These are phyloP conservation scores for Vitis rupestris DNA, from an alignment of 164 flowering plant genomes.

Conservation along the genomic window DNA sequence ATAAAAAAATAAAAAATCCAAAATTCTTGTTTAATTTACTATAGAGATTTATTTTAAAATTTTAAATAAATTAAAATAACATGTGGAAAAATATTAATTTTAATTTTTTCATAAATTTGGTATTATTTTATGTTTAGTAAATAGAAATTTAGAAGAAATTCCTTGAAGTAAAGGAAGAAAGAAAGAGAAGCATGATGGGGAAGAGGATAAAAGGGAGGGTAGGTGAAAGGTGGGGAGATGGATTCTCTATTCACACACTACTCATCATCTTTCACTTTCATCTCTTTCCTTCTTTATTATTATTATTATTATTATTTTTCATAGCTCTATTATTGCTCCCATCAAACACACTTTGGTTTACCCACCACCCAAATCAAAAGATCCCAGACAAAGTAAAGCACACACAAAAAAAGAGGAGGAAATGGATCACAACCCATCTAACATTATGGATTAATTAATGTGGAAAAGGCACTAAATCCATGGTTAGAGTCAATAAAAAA, in stretches of 20 bases:
- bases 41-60: no score
- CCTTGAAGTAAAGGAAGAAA: no score
- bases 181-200: conserved; percentile 1
- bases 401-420: neutral
- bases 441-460: conserved; percentile 4
- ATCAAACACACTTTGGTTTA: conserved; percentile 22
- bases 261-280: conserved; percentile 8
- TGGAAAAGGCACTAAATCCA: neutral
- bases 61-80: no score
- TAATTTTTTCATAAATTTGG: no score
- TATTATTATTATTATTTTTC: no score
- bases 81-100: no score
- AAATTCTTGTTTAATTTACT: no score
- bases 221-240: conserved; percentile 5
- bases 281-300: no score
- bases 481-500: no score
- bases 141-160: no score
- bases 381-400: conserved; percentile 1
- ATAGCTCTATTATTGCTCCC: conserved; percentile 35
- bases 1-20: no score
- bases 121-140: no score
- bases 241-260: conserved; percentile 15
- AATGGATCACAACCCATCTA: conserved; percentile 12
- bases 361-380: conserved; percentile 22
- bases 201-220: conserved; percentile 7